phyloP scores from a whole-genome alignment of 2,329 filamentous ascomycete species.

The Aspergillus ochraceoroseus region DNA sequence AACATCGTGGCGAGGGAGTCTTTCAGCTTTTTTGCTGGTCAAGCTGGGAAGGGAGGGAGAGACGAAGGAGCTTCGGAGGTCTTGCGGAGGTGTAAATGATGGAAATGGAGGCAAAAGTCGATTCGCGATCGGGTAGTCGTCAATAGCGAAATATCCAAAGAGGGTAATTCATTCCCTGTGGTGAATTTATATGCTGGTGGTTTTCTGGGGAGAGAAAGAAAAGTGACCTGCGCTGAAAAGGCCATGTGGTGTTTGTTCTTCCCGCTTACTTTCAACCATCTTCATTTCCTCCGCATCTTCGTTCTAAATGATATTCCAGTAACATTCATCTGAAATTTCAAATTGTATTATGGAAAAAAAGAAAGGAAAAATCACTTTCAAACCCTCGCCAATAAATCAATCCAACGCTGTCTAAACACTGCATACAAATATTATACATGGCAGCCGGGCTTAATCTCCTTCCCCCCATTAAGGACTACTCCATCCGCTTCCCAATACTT shows the following conservation, averaged over 20 bases:
- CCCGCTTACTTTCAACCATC: no score
- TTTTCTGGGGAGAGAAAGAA: slow-evolving; percentile 3
- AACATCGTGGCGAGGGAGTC: slow-evolving; percentile 60
- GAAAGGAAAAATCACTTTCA: slow-evolving; percentile 11
- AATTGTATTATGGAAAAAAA: not conserved
- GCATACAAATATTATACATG: not conserved
- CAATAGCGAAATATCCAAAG: not conserved
- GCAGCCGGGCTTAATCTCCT: not conserved
- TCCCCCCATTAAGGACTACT: not conserved
- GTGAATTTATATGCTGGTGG: not conserved
- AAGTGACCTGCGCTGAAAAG: slow-evolving; percentile 9
- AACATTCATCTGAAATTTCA: no score
- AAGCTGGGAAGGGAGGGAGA: not conserved
- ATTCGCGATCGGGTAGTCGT: no score
- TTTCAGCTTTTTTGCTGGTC: not conserved
- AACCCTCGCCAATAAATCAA: no score
- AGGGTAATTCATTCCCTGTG: not conserved
- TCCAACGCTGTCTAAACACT: no score
- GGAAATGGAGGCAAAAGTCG: not conserved
- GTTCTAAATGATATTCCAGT: no score
- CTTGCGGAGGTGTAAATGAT: slow-evolving; percentile 4
- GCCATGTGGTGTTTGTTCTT: slow-evolving; percentile 18
- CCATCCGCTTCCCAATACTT: slow-evolving; percentile 38
- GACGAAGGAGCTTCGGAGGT: slow-evolving; percentile 11
- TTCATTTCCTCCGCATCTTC: no score